Conservation (phyloP, 768 basidiomycete species). For the Rubroboletus satanas region DNA sequence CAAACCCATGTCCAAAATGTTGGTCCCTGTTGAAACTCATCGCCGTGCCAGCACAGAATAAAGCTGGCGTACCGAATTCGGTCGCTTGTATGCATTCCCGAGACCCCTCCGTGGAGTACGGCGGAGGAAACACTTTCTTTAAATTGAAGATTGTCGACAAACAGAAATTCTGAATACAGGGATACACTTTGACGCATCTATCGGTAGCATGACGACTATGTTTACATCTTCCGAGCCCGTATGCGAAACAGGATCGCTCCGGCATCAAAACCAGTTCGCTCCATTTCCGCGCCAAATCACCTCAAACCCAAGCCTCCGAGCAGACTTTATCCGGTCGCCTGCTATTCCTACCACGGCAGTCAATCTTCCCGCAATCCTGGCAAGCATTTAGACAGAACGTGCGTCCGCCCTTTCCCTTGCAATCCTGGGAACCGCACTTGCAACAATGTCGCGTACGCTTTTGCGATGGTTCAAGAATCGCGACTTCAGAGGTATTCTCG, state of each 20-base stretch:
- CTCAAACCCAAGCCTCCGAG: conserved; percentile 48
- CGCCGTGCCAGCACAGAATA: not conserved
- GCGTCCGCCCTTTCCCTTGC: conserved; percentile 80
- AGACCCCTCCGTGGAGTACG: no score
- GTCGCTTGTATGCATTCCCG: not conserved
- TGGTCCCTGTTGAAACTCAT: not conserved
- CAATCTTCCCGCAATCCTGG: conserved; percentile 79
- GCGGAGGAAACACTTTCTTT: not conserved
- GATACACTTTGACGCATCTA: conserved; percentile 7
- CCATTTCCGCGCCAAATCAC: not conserved
- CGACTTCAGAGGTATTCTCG: conserved; percentile 23
- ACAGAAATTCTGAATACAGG: not conserved
- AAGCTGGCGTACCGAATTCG: not conserved
- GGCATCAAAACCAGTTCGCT: not conserved
- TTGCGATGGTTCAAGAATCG: conserved; percentile 36
- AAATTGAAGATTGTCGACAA: not conserved
- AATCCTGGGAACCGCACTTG: conserved; percentile 78
- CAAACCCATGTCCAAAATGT: not conserved
- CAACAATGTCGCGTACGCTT: conserved; percentile 77
- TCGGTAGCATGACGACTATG: not conserved
- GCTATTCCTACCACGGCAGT: conserved; percentile 75
- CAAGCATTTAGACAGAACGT: conserved; percentile 70
- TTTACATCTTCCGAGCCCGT: conserved; percentile 10
- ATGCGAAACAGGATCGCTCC: not conserved
- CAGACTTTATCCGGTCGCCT: conserved; percentile 74